Evolutionary conservation across 345 rosid genomes (phyloP).

Genomic region (Passiflora organensis): DNA sequence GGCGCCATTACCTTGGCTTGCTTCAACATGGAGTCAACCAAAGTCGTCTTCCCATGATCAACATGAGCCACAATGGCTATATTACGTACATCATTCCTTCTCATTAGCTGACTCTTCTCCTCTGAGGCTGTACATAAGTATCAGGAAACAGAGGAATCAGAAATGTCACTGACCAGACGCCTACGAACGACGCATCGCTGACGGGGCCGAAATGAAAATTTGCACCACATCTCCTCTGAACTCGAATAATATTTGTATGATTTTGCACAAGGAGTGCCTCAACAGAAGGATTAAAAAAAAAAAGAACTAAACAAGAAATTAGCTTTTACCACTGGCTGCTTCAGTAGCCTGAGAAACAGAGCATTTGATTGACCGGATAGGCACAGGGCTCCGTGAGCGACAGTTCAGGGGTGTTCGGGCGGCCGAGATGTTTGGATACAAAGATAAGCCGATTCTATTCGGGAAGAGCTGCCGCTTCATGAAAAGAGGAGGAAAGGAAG

Average conservation of each 20-base stretch:
- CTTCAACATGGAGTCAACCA: constrained; percentile 94
- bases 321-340: constrained; percentile 41
- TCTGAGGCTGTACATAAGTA: constrained; percentile 30
- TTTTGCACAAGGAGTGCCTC: too few relatives aligned
- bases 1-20: constrained; percentile 82
- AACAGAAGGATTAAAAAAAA: not conserved
- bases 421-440: constrained; percentile 17
- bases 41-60: constrained; percentile 95
- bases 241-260: too few relatives aligned
- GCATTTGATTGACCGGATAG: constrained; percentile 45
- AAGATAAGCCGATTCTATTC: constrained; percentile 13
- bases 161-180: not conserved
- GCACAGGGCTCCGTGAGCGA: constrained; percentile 22
- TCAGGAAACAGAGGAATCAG: constrained; percentile 1
- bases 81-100: constrained; percentile 78
- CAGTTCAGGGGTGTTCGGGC: constrained; percentile 34
- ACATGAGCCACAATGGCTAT: constrained; percentile 97
- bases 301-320: not conserved
- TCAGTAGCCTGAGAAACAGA: constrained; percentile 59
- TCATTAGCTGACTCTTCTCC: constrained; percentile 63
- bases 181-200: too few relatives aligned
- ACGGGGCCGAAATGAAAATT: too few relatives aligned
- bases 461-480: too few relatives aligned
- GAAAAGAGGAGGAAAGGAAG: too few relatives aligned
- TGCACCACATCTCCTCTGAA: too few relatives aligned